Evolutionary conservation across 2,329 filamentous ascomycete genomes (phyloP).

Genomic region (Aspergillus flavus): DNA sequence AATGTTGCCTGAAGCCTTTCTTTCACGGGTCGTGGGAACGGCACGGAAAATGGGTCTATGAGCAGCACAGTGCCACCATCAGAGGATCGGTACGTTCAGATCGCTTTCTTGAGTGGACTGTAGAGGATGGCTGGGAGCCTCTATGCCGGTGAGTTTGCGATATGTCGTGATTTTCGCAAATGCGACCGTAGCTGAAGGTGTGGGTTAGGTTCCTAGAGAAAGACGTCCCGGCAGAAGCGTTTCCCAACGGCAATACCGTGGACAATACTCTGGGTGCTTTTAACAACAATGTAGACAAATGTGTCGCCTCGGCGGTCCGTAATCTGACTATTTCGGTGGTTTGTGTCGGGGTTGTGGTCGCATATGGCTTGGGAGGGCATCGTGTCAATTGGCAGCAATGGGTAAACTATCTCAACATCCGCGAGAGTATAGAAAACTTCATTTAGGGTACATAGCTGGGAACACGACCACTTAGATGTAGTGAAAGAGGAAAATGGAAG

Average conservation of each 20-base stretch:
- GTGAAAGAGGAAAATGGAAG: neutral
- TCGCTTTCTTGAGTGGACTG: slow-evolving; percentile 15
- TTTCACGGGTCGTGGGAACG: slow-evolving; percentile 7
- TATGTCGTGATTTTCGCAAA: neutral
- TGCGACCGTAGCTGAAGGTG: neutral
- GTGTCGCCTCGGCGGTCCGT: neutral
- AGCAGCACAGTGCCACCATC: slow-evolving; percentile 15
- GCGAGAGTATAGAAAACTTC: neutral
- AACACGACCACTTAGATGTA: too few species aligned
- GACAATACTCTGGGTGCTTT: slow-evolving; percentile 1
- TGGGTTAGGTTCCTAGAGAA: slow-evolving; percentile 14
- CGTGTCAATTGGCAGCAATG: neutral
- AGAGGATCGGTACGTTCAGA: slow-evolving; percentile 1
- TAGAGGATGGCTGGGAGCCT: slow-evolving; percentile 21
- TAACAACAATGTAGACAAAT: slow-evolving; percentile 1
- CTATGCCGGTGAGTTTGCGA: slow-evolving; percentile 12
- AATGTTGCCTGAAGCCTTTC: neutral
- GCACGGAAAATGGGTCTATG: slow-evolving; percentile 16
- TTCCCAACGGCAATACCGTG: slow-evolving; percentile 13
- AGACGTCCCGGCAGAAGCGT: slow-evolving; percentile 3
- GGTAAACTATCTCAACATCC: neutral
- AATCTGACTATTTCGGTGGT: slow-evolving; percentile 3
- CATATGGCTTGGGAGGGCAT: neutral
- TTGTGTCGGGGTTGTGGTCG: neutral
- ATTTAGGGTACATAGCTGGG: too few species aligned